Evolutionary conservation across 306 rosid genomes (phyloP).

Genomic region (Trifolium fragiferum): DNA sequence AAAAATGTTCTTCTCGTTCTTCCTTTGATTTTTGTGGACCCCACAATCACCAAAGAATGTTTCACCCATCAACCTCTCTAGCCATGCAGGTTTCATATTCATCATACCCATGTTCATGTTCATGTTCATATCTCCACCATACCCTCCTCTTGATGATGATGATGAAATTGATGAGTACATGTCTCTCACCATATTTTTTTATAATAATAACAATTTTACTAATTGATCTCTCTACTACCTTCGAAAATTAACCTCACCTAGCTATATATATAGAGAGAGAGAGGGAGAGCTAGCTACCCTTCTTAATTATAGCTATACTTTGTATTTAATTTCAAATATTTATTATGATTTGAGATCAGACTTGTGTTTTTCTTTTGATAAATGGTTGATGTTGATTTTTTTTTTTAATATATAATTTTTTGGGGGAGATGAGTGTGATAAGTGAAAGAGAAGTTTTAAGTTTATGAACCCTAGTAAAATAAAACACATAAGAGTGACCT

Average conservation of each 20-base stretch:
- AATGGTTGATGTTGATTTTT: conserved; percentile 19
- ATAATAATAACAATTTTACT: background rate
- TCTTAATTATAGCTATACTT: conserved; percentile 12
- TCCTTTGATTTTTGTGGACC: conserved; percentile 79
- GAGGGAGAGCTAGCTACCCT: conserved; percentile 7
- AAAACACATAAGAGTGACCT: background rate
- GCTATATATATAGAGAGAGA: background rate
- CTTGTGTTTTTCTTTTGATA: conserved; percentile 30
- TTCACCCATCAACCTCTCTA: conserved; percentile 73
- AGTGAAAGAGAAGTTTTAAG: background rate
- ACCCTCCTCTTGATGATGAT: conserved; percentile 34
- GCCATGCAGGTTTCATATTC: conserved; percentile 87
- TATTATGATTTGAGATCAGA: conserved; percentile 5
- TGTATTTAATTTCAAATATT: background rate
- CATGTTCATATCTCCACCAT: conserved; percentile 7
- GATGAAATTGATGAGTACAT: conserved; percentile 21
- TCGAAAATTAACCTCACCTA: background rate
- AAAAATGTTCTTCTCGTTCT: conserved; percentile 95
- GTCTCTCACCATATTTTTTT: conserved; percentile 42
- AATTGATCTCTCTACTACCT: conserved; percentile 3
- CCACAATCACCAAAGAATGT: conserved; percentile 94
- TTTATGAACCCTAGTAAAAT: conserved; percentile 50
- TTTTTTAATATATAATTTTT: background rate
- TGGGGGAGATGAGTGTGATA: conserved; percentile 1
- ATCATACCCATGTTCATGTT: conserved; percentile 7